Base-by-base conservation (phyloP, 2,329 filamentous ascomycete genomes). In the Fusarium piperis region DNA sequence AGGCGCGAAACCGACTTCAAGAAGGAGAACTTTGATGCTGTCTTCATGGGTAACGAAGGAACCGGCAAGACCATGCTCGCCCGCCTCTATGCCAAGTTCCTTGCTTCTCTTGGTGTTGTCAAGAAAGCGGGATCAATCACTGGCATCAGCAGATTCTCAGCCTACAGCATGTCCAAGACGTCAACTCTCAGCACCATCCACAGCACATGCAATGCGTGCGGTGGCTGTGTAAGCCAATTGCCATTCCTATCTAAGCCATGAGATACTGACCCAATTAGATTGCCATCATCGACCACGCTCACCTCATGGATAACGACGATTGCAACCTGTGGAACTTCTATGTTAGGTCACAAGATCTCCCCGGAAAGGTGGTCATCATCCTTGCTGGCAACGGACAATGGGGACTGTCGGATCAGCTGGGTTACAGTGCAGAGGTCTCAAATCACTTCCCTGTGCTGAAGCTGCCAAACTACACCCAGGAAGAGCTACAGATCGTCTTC, bases 341-440 rank as follows among this genome's bases (percentile, higher is more conserved):
- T 20, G 67, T 77, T 33, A 61, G 72, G 11, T 72, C 74, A 6
- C 73, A 71, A 33, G 70, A 75, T n/a, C 65, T 80, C 4, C 74
- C 74, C 3, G 73, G 75, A 13, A 78, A 74, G 59, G 71, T 79
- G 26, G 70, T 78, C 44, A 65, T 79, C 32, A 76, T 79, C 56
- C 35, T 79, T 20, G 73, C 76, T 15, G 77, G 77, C 30, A 76
- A 77, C 39, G 72, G 70, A 20, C 76, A 78, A 26, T 70, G 72
- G 0, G 92, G 92, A 2, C 79, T 94, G 6, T 83, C 86, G 0
- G 92, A 91, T 71, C 88, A 92, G 0, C 88, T 94, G 53, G 91
- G 91, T 0, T 82, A 88, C 30, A 81, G 71, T 62, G 72, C 62
- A 82, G 39, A 82, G 32, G 75, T 79, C 32, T 65, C 72, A 6